phyloP scores from a whole-genome alignment of 768 basidiomycete genomes.

The Mycena epipterygia region DNA sequence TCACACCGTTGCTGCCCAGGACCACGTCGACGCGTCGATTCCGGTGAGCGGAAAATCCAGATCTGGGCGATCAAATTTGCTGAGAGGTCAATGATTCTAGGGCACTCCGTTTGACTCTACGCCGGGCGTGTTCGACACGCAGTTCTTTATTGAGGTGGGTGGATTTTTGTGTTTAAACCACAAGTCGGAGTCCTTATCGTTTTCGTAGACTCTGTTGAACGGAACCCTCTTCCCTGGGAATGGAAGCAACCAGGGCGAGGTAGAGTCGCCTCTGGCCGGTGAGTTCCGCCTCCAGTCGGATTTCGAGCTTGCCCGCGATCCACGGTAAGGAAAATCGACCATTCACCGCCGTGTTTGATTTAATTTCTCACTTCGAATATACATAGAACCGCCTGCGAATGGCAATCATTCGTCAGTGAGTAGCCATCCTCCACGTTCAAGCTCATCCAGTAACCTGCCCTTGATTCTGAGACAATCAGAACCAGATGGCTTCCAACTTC shows the following conservation, averaged over 20 bases:
- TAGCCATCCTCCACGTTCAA: neutral
- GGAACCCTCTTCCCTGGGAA: conserved; percentile 45
- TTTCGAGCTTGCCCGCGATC: conserved; percentile 41
- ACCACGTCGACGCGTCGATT: conserved; percentile 40
- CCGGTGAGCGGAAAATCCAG: conserved; percentile 29
- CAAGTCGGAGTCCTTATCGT: neutral
- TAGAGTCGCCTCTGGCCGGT: conserved; percentile 40
- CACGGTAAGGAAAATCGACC: too few species aligned
- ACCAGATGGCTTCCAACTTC: conserved; percentile 43
- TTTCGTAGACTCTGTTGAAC: conserved; percentile 41
- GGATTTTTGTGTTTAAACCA: neutral
- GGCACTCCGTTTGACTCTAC: conserved; percentile 49
- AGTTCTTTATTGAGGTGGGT: conserved; percentile 47
- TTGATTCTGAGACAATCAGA: conserved; percentile 38
- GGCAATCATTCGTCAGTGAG: conserved; percentile 54
- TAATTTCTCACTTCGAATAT: neutral
- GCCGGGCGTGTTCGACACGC: conserved; percentile 46
- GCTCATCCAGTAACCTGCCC: neutral
- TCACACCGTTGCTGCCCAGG: conserved; percentile 43
- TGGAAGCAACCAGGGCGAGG: conserved; percentile 40
- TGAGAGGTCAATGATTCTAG: conserved; percentile 27
- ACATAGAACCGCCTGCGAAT: conserved; percentile 53
- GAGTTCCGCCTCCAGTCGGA: conserved; percentile 51
- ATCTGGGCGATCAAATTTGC: neutral
- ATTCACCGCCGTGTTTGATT: neutral